Evolutionary conservation across 495 filamentous ascomycete genomes (phyloP), one percentile per base, ranked within the genome.

Genomic region (Astrothelium macrocarpum): DNA sequence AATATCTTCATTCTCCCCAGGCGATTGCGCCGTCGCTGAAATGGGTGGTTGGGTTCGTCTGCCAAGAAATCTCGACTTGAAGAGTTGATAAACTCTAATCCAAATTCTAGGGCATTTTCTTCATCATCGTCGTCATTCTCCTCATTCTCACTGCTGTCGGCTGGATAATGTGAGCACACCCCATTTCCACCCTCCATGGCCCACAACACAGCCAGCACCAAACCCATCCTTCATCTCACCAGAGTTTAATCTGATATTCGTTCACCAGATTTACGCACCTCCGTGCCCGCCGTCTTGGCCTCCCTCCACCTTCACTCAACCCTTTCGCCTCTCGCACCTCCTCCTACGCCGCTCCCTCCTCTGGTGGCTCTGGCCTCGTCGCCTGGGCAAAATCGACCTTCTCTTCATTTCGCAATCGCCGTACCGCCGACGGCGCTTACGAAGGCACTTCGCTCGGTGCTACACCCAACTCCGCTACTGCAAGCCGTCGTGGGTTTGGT

Each of bases 371-470:
- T 71, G 86, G 86, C 62, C 70, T 87, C 60, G 64, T 79, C 45
- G 84, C 82, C 68, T 88, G 85, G 84, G 58, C 87, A 71, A 62
- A 76, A 28, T 75, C 81, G 67, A 74, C 74, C 16, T 72, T 84
- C 65, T 78, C 78, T 72, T 74, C 75, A 45, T 71, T 82, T 49
- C 81, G 82, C 74, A 81, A 77, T 66, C 64, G 74, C 72, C 75
- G 84, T 32, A 81, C 77, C 18, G 71, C 78, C 0, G 85, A 85
- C 61, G 87, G 86, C 59, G 85, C 85, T 28, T 89, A 89, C 76
- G 87, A 89, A 69, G 77, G 70, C 32, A 68, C 67, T 2, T 72
- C 74, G 0, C 73, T 74, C 71, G 71, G 73, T 69, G 75, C 72
- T 32, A 72, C 31, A 2, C 29, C 45, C 10, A 58, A 18, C 12